Conservation (phyloP, 495 filamentous ascomycete species). For the Gamarada debralockiae region DNA sequence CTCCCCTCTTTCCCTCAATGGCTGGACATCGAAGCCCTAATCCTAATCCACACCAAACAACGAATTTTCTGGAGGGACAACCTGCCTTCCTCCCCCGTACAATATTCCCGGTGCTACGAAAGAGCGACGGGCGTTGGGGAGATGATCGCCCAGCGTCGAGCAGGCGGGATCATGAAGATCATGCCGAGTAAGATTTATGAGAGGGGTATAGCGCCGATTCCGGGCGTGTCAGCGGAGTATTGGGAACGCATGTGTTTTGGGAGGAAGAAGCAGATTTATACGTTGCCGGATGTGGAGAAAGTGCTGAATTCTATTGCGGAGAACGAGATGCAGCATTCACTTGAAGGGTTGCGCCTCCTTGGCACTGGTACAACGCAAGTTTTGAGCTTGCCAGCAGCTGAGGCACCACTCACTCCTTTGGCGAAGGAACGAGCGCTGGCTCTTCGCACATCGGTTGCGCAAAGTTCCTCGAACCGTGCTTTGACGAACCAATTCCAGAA, state of each 20-base stretch:
- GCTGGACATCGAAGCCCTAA: slow-evolving; percentile 10
- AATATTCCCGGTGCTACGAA: slow-evolving; percentile 1
- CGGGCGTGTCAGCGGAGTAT: background rate
- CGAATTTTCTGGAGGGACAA: background rate
- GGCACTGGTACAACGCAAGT: too few species aligned
- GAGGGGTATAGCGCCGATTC: slow-evolving; percentile 2
- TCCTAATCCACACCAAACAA: slow-evolving; percentile 6
- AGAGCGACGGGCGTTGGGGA: background rate
- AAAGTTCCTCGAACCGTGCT: background rate
- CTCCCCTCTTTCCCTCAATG: background rate
- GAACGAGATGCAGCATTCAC: background rate
- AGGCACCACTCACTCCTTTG: too few species aligned
- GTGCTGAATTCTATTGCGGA: slow-evolving; percentile 3
- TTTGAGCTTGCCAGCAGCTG: too few species aligned
- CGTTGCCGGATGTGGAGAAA: slow-evolving; percentile 2
- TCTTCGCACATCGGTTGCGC: too few species aligned
- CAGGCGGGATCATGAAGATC: background rate
- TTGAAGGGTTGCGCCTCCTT: background rate
- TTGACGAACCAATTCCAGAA: slow-evolving; percentile 1
- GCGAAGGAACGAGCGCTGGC: too few species aligned
- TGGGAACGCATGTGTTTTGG: slow-evolving; percentile 1
- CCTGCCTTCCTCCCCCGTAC: background rate
- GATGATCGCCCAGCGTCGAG: background rate
- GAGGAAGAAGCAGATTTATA: background rate
- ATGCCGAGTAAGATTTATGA: background rate